These are phyloP conservation scores for Macrocybe gigantea DNA, from an alignment of 768 basidiomycete species.

Conservation along the genomic window DNA sequence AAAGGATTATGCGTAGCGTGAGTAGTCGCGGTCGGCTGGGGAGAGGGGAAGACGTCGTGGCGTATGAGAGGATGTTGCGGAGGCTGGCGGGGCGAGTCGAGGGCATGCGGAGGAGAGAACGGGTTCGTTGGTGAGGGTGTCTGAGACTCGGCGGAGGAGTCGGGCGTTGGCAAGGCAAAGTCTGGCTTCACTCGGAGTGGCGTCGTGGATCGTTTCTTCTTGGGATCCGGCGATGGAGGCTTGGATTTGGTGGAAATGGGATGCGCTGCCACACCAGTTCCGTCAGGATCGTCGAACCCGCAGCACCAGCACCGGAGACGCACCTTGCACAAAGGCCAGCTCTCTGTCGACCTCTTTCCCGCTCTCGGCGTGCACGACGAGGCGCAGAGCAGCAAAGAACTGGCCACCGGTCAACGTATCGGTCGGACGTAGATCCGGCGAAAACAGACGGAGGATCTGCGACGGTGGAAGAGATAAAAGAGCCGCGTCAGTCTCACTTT, in stretches of 20 bases:
- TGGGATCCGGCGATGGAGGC: constrained; percentile 3
- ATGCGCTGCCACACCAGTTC: constrained; percentile 3
- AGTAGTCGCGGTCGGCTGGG: constrained; percentile 6
- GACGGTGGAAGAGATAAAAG: neutral
- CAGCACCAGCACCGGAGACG: constrained; percentile 11
- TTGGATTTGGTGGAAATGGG: constrained; percentile 13
- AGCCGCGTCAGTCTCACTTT: neutral
- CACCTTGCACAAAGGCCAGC: constrained; percentile 76
- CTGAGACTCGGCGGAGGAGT: constrained; percentile 2
- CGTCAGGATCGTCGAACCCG: neutral
- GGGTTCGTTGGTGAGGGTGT: constrained; percentile 7
- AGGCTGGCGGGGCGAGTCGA: neutral
- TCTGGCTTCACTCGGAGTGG: neutral
- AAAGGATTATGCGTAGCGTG: constrained; percentile 35
- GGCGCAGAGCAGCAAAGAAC: constrained; percentile 69
- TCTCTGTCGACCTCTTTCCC: constrained; percentile 59
- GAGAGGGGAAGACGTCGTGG: neutral
- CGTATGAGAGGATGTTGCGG: constrained; percentile 14
- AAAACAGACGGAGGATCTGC: constrained; percentile 65
- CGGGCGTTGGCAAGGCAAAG: constrained; percentile 5
- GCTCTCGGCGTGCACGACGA: constrained; percentile 55
- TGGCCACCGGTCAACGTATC: constrained; percentile 63
- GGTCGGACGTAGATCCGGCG: constrained; percentile 42
- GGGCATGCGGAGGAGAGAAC: constrained; percentile 1
- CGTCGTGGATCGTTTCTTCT: constrained; percentile 1